phyloP scores from a whole-genome alignment of 2,329 filamentous ascomycete species.

The Exophiala oligosperma region DNA sequence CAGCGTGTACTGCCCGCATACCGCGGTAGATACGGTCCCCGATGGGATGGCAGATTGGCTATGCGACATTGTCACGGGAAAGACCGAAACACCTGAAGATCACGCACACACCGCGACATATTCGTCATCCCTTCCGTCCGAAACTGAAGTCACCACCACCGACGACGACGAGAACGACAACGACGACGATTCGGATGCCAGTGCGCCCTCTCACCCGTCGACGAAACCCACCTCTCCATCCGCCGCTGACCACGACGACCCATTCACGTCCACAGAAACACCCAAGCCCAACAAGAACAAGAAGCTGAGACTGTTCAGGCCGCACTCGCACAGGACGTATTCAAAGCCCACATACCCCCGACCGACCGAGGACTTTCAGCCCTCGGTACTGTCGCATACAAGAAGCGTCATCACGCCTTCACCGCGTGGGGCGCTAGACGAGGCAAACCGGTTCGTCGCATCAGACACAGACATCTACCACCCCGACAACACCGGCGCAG shows the following conservation, averaged over 20 bases:
- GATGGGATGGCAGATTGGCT: constrained; percentile 93
- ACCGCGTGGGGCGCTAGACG: constrained; percentile 36
- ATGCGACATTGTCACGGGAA: constrained; percentile 75
- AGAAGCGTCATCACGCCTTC: constrained; percentile 56
- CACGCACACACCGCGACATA: constrained; percentile 11
- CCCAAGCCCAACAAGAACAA: constrained; percentile 19
- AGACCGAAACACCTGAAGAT: constrained; percentile 32
- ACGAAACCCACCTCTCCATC: constrained; percentile 24
- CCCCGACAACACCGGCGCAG: constrained; percentile 57
- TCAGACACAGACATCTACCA: constrained; percentile 36
- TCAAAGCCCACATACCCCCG: constrained; percentile 43
- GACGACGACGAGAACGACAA: constrained; percentile 19
- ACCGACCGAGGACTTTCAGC: constrained; percentile 34
- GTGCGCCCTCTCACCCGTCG: constrained; percentile 8
- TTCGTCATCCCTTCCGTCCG: constrained; percentile 26
- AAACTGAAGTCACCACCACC: constrained; percentile 28
- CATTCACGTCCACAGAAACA: constrained; percentile 28
- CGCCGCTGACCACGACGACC: constrained; percentile 14
- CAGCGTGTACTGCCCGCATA: constrained; percentile 95
- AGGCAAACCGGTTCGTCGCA: constrained; percentile 30
- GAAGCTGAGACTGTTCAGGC: constrained; percentile 10
- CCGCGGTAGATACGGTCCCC: constrained; percentile 83
- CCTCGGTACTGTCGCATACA: constrained; percentile 46
- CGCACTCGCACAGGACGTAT: constrained; percentile 33
- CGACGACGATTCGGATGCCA: not conserved